A percentile compares a stretch with the other conserved stretches of the same genome.
Evolutionary conservation across 2,329 filamentous ascomycete species (phyloP).

Genomic region (Fusarium bactridioides): DNA sequence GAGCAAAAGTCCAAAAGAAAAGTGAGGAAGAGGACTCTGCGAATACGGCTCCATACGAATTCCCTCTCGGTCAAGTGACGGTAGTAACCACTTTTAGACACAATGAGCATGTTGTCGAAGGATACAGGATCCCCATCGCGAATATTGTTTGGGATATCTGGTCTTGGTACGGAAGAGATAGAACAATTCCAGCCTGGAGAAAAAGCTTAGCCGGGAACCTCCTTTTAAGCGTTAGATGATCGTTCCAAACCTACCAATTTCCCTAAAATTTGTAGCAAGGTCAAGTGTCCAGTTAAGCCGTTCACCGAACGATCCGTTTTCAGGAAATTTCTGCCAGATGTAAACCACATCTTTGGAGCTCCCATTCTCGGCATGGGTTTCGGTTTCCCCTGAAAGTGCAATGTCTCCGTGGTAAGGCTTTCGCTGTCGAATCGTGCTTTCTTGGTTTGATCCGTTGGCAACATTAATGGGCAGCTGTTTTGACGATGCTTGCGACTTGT

Average conservation of each 20-base stretch:
- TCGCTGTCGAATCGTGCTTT: slow-evolving; percentile 29
- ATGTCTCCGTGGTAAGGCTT: slow-evolving; percentile 1
- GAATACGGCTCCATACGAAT: slow-evolving; percentile 56
- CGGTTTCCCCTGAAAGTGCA: not conserved
- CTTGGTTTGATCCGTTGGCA: not conserved
- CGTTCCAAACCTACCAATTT: slow-evolving; percentile 54
- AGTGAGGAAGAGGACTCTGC: slow-evolving; percentile 64
- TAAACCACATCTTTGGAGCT: slow-evolving; percentile 54
- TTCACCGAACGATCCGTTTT: slow-evolving; percentile 54
- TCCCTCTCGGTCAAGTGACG: slow-evolving; percentile 52
- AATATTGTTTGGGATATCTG: slow-evolving; percentile 48
- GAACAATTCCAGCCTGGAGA: slow-evolving; percentile 63
- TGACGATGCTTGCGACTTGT: not conserved
- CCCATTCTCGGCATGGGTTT: not conserved
- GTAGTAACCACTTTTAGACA: slow-evolving; percentile 56
- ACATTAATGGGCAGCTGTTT: not conserved
- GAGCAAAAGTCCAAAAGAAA: slow-evolving; percentile 75
- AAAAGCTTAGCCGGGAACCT: not conserved
- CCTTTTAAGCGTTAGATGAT: not conserved
- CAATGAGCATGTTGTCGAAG: slow-evolving; percentile 52
- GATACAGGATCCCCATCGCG: slow-evolving; percentile 49
- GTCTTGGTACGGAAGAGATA: slow-evolving; percentile 59
- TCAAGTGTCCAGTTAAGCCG: slow-evolving; percentile 65
- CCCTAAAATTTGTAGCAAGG: slow-evolving; percentile 62
- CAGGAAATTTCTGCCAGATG: slow-evolving; percentile 68